These are phyloP conservation scores for Mortierella sp. DNA, from an alignment of 371 early-diverging fungal species.

Conservation along the genomic window DNA sequence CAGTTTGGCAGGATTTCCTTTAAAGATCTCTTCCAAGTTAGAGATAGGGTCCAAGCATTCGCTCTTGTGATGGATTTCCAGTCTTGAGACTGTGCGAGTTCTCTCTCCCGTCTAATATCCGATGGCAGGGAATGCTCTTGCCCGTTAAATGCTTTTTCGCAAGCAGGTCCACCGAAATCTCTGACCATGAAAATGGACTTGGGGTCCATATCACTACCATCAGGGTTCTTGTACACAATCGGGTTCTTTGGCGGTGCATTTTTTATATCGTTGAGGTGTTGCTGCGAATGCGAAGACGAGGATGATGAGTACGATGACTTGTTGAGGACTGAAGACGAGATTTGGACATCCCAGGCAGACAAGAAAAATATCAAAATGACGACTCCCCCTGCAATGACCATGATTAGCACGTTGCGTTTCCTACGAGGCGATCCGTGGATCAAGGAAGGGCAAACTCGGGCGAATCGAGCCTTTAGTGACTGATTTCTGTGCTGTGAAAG, in stretches of 20 bases:
- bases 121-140: slow-evolving; percentile 5
- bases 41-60: slow-evolving; percentile 24
- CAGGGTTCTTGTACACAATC: slow-evolving; percentile 35
- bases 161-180: slow-evolving; percentile 30
- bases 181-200: slow-evolving; percentile 45
- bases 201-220: slow-evolving; percentile 44
- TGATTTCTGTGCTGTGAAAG: slow-evolving; percentile 39
- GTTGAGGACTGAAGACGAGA: slow-evolving; percentile 13
- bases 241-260: slow-evolving; percentile 1
- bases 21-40: slow-evolving; percentile 40
- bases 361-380: slow-evolving; percentile 41
- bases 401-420: slow-evolving; percentile 22
- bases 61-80: slow-evolving; percentile 20
- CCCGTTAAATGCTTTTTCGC: slow-evolving; percentile 18
- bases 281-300: slow-evolving; percentile 7
- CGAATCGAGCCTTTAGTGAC: slow-evolving; percentile 44
- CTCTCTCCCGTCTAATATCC: slow-evolving; percentile 27
- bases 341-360: slow-evolving; percentile 21
- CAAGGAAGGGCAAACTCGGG: slow-evolving; percentile 32
- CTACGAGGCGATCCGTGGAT: slow-evolving; percentile 39
- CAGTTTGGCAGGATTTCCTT: slow-evolving; percentile 48
- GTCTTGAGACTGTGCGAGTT: slow-evolving; percentile 7
- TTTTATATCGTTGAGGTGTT: slow-evolving; percentile 4
- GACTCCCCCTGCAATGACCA: slow-evolving; percentile 39
- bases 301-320: not conserved